Evolutionary conservation across 371 early-diverging fungal genomes (phyloP), one percentile per base, ranked within the genome.

Genomic region (Apophysomyces elegans): DNA sequence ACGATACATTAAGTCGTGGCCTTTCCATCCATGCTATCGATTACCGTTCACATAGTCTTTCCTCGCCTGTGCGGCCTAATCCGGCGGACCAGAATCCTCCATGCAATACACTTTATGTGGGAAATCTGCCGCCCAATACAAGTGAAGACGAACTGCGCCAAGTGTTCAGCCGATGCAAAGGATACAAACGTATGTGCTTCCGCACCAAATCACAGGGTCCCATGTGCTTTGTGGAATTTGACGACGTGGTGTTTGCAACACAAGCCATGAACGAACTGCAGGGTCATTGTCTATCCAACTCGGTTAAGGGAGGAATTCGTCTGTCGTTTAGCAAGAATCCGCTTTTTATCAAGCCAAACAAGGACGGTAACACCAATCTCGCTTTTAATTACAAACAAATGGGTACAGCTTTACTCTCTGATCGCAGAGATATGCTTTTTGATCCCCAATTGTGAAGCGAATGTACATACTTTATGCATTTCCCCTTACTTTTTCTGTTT

Each of bases 201-300:
- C 89, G 93, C 45, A 85, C 87, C 57, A 92, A 96, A 66, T 84
- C 90, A 44, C 79, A 81, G 57, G 96, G 97, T 0, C 97, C 96
- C 37, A 97, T 96, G 95, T 96, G 97, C 81, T 91, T 91, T 86
- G 91, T 90, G 38, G 92, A 97, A 86, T 98, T 98, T 85, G 96
- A 95, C 59, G 91, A 90, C 78, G 91, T 96, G 18, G 81, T 84
- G 7, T 94, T 78, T 80, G 97, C 98, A 26, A 91, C 93, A 26
- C 86, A 90, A 59, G 95, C 96, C 13, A 86, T 96, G 83, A 86
- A 80, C 56, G 89, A 94, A 57, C 84, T 94, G 41, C 91, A 95
- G 68, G 98, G 96, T 38, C 80, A 86, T 45, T 85, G 82, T 32
- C 75, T 96, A 37, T 84, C 90, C 63, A 95, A 91, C 81, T 95